A percentile compares a stretch with the other conserved stretches of the same genome.
These are phyloP conservation scores for Fusarium temperatum DNA, from an alignment of 2,329 filamentous ascomycete genomes.

Conservation along the genomic window DNA sequence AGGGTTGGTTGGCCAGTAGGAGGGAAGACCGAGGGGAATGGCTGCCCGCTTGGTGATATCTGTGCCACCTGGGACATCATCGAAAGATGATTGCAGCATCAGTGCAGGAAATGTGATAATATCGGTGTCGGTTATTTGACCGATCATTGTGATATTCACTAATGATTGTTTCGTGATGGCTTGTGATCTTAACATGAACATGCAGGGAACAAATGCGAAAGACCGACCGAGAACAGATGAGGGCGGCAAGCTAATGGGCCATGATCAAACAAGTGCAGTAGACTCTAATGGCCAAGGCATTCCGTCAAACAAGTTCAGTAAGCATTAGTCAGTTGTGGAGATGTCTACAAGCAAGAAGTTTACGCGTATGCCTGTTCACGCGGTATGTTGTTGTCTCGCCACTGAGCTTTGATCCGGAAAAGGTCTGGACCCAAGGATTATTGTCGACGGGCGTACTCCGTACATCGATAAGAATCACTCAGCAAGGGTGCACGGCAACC, in stretches of 20 bases:
- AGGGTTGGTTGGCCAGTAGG: neutral
- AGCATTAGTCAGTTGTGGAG: accelerated
- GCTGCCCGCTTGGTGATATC: neutral
- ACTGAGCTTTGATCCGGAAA: neutral
- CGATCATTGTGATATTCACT: neutral
- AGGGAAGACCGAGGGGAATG: slow-evolving; percentile 11
- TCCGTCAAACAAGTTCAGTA: too few species aligned
- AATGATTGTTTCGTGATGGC: accelerated
- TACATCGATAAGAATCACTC: too few species aligned
- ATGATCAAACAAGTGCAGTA: accelerated
- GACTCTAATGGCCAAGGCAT: too few species aligned
- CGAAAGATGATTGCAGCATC: neutral
- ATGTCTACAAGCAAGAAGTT: accelerated
- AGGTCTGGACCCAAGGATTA: neutral
- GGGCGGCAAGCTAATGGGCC: neutral
- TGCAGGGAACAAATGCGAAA: neutral
- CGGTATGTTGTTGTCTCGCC: accelerated
- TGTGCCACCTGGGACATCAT: neutral
- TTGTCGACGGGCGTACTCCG: too few species aligned
- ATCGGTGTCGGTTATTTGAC: neutral
- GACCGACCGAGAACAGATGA: too few species aligned
- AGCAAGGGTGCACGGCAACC: too few species aligned
- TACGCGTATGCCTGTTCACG: neutral
- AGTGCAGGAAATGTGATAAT: neutral
- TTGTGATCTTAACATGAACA: accelerated